These are phyloP conservation scores for Cerrena zonata DNA, from an alignment of 1,284 basidiomycete genomes.

Conservation along the genomic window DNA sequence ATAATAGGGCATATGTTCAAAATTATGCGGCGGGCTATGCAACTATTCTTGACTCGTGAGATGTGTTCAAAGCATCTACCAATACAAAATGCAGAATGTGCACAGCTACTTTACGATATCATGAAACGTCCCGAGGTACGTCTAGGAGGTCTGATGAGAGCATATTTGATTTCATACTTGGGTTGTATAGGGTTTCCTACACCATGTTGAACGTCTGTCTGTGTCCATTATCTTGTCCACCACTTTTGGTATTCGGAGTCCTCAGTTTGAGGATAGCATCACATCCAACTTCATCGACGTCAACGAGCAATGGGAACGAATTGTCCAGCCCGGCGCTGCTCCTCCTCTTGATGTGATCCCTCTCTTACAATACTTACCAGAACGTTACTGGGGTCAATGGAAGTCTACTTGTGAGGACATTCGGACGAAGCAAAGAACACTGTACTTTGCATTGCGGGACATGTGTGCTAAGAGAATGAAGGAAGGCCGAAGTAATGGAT, in stretches of 20 bases:
- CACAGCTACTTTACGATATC: slow-evolving; percentile 30
- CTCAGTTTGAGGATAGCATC: slow-evolving; percentile 20
- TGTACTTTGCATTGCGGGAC: slow-evolving; percentile 22
- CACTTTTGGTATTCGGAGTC: slow-evolving; percentile 27
- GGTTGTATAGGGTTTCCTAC: slow-evolving; percentile 21
- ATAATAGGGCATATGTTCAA: slow-evolving; percentile 25
- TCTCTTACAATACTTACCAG: slow-evolving; percentile 30
- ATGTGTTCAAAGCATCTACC: slow-evolving; percentile 21
- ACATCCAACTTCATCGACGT: slow-evolving; percentile 22
- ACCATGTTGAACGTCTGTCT: slow-evolving; percentile 23
- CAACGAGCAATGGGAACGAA: slow-evolving; percentile 21
- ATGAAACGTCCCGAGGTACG: slow-evolving; percentile 27
- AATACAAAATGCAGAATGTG: slow-evolving; percentile 28
- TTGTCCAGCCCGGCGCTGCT: slow-evolving; percentile 26
- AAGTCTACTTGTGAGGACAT: slow-evolving; percentile 22
- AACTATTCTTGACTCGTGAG: slow-evolving; percentile 25
- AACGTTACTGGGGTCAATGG: slow-evolving; percentile 29
- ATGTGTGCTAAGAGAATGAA: slow-evolving; percentile 7
- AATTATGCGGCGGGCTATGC: slow-evolving; percentile 24
- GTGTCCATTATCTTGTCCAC: slow-evolving; percentile 26
- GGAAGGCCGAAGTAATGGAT: slow-evolving; percentile 9
- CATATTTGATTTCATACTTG: not conserved
- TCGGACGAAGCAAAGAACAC: slow-evolving; percentile 17
- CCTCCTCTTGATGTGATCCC: slow-evolving; percentile 33
- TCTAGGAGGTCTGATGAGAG: too few relatives aligned